Percentiles rank a stretch among this genome's conserved stretches.
These are phyloP conservation scores for Saccharomyces kudriavzevii DNA, from an alignment of 805 yeast species.

Conservation along the genomic window DNA sequence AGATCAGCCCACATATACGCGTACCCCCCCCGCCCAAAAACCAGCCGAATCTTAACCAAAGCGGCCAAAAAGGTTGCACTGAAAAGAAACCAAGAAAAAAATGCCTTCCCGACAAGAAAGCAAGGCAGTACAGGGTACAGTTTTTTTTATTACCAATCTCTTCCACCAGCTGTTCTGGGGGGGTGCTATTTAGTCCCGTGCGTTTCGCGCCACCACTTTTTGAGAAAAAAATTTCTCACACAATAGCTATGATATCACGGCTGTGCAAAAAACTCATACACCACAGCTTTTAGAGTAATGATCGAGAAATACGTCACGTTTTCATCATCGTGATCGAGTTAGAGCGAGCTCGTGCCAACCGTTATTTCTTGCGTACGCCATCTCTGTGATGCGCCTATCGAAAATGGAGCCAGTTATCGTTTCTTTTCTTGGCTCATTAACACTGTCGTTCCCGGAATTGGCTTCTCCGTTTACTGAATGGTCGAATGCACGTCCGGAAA, in stretches of 20 bases:
- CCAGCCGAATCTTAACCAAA: background rate
- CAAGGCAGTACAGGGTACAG: background rate
- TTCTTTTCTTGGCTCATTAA: background rate
- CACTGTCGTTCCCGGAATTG: background rate
- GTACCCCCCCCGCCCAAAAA: background rate
- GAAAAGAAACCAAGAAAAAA: background rate
- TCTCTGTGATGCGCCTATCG: constrained; percentile 9
- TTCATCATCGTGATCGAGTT: constrained; percentile 4
- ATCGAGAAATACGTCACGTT: background rate
- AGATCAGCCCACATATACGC: background rate
- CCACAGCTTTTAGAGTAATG: background rate
- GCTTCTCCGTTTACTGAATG: constrained; percentile 1
- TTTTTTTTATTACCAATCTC: background rate
- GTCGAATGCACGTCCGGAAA: background rate
- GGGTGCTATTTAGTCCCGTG: background rate
- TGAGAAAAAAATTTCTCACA: background rate
- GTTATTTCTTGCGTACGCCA: constrained; percentile 10
- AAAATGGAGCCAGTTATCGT: constrained; percentile 14
- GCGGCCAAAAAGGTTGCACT: background rate
- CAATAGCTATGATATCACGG: background rate
- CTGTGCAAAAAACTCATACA: background rate
- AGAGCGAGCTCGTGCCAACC: constrained; percentile 12
- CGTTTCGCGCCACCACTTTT: background rate
- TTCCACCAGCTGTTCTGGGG: background rate
- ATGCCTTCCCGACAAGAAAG: background rate